phyloP scores from a whole-genome alignment of 2,329 filamentous ascomycete genomes.

The Stachybotrys chlorohalonatus region DNA sequence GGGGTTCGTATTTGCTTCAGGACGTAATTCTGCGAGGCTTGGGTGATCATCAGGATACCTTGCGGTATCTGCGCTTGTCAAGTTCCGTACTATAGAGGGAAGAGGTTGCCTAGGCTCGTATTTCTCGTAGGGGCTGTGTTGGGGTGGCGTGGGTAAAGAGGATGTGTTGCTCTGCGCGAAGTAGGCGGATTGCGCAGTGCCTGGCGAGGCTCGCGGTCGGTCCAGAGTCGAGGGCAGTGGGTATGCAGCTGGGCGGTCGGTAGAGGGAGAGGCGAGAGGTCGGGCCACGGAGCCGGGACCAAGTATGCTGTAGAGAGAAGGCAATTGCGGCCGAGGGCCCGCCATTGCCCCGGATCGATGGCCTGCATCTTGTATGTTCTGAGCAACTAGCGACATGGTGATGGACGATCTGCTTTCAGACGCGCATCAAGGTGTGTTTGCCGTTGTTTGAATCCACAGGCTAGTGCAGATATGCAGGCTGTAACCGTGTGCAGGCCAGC shows the following conservation, averaged over 20 bases:
- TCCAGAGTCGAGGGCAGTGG: constrained; percentile 24
- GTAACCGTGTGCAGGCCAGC: background rate
- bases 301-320: constrained; percentile 48
- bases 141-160: constrained; percentile 27
- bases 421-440: background rate
- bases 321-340: constrained; percentile 37
- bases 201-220: constrained; percentile 28
- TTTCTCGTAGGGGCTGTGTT: constrained; percentile 38
- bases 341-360: background rate
- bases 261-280: constrained; percentile 34
- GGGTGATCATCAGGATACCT: constrained; percentile 28
- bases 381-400: background rate
- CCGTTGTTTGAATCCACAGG: too few relatives aligned
- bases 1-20: constrained; percentile 24
- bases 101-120: constrained; percentile 24
- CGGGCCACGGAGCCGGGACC: constrained; percentile 35
- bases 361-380: background rate
- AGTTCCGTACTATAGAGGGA: constrained; percentile 19
- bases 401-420: background rate
- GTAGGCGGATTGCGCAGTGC: constrained; percentile 35
- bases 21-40: constrained; percentile 11
- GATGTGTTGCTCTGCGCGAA: constrained; percentile 29
- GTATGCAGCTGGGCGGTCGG: constrained; percentile 34
- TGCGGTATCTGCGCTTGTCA: constrained; percentile 36
- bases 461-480: background rate